Evolutionary conservation across 768 basidiomycete genomes (phyloP).

Genomic region (Tulasnella sp.): DNA sequence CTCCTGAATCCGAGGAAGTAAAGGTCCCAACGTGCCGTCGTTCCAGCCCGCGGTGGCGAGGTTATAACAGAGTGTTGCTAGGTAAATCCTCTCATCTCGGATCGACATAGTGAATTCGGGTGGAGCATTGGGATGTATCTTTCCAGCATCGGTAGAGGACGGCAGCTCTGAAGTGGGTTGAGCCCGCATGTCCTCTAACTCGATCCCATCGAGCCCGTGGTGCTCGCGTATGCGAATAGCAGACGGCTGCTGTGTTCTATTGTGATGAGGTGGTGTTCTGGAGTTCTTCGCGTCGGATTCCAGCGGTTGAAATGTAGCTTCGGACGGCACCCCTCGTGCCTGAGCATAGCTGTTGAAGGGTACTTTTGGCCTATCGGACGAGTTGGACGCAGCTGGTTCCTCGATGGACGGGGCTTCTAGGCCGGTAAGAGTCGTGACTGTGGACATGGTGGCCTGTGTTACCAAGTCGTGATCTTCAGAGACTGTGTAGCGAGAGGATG

Average conservation of each 20-base stretch:
- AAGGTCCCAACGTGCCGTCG: conserved; percentile 7
- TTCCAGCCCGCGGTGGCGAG: conserved; percentile 25
- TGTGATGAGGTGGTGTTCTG: neutral
- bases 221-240: neutral
- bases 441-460: neutral
- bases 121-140: neutral
- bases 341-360: neutral
- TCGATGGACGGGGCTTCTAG: neutral
- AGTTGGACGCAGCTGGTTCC: neutral
- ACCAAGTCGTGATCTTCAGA: neutral
- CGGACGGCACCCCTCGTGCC: neutral
- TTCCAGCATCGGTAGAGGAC: neutral
- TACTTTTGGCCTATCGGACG: neutral
- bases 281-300: neutral
- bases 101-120: neutral
- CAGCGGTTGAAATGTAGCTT: neutral
- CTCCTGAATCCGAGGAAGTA: conserved; percentile 26
- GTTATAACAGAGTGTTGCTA: conserved; percentile 11
- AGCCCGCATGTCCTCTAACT: neutral
- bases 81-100: conserved; percentile 14
- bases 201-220: neutral
- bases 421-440: neutral
- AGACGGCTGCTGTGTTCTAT: neutral
- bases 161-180: neutral
- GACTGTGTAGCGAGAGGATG: neutral